phyloP scores from a whole-genome alignment of 495 filamentous ascomycete species.

The Talaromyces stipitatus region DNA sequence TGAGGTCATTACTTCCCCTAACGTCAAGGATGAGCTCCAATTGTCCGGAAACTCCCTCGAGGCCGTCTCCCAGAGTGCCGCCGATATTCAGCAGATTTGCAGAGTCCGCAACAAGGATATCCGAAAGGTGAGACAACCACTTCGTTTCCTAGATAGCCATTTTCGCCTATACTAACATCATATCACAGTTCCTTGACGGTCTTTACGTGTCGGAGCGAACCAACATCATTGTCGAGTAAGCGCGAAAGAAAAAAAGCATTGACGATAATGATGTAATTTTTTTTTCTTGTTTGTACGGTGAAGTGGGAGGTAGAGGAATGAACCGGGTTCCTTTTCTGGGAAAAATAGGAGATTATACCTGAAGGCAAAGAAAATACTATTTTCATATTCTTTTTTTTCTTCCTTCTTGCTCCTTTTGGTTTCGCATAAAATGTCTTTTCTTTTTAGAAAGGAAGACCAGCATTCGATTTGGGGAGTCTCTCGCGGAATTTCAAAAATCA shows the following conservation, averaged over 20 bases:
- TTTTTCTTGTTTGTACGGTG: slow-evolving; percentile 3
- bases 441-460: background rate
- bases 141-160: background rate
- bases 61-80: slow-evolving; percentile 92
- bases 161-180: slow-evolving; percentile 23
- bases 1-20: slow-evolving; percentile 77
- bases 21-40: slow-evolving; percentile 94
- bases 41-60: slow-evolving; percentile 91
- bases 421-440: slow-evolving; percentile 3
- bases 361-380: slow-evolving; percentile 1
- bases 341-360: slow-evolving; percentile 2
- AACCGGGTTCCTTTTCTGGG: background rate
- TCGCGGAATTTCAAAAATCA: background rate
- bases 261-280: slow-evolving; percentile 7
- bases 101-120: slow-evolving; percentile 99
- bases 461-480: slow-evolving; percentile 2
- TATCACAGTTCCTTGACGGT: slow-evolving; percentile 92
- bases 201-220: slow-evolving; percentile 97
- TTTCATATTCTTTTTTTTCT: background rate
- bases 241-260: slow-evolving; percentile 13
- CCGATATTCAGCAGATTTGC: slow-evolving; percentile 99
- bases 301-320: background rate
- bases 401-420: slow-evolving; percentile 9
- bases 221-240: slow-evolving; percentile 74
- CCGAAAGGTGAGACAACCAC: slow-evolving; percentile 71